phyloP scores from a whole-genome alignment of 768 basidiomycete species.

The Piloderma croceum region DNA sequence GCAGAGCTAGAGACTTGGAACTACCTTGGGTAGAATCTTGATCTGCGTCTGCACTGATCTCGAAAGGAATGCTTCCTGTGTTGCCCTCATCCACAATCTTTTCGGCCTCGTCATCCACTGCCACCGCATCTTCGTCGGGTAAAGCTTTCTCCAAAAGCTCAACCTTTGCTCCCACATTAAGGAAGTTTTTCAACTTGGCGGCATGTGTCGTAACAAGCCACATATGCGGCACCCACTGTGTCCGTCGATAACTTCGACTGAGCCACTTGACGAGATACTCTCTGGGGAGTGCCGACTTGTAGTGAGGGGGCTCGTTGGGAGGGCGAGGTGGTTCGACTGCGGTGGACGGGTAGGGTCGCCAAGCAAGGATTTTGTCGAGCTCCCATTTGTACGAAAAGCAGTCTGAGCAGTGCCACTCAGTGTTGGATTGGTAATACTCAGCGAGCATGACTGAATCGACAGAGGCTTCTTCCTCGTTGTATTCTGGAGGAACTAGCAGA shows the following conservation, averaged over 20 bases:
- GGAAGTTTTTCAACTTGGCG: constrained; percentile 73
- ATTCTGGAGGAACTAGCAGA: constrained; percentile 43
- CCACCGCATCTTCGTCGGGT: constrained; percentile 26
- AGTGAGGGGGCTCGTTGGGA: constrained; percentile 37
- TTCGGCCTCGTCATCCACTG: constrained; percentile 24
- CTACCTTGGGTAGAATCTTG: constrained; percentile 31
- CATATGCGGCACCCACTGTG: constrained; percentile 89
- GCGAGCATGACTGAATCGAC: constrained; percentile 52
- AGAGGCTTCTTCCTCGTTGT: constrained; percentile 24
- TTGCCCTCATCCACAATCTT: too few species aligned
- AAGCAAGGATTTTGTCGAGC: constrained; percentile 85
- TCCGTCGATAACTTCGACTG: constrained; percentile 68
- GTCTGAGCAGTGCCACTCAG: constrained; percentile 68
- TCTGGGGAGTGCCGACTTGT: constrained; percentile 64
- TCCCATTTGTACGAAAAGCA: constrained; percentile 66
- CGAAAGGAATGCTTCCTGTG: constrained; percentile 29
- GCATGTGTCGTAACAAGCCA: constrained; percentile 72
- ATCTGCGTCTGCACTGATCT: constrained; percentile 33
- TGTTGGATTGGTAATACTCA: constrained; percentile 49
- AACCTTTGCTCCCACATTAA: constrained; percentile 61
- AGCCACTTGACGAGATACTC: constrained; percentile 94
- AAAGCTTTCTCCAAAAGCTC: constrained; percentile 50
- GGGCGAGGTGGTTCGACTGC: constrained; percentile 48
- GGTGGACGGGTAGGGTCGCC: constrained; percentile 74
- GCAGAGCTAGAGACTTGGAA: constrained; percentile 19